These are phyloP conservation scores for Aspergillus brunneoviolaceus DNA, from an alignment of 2,329 filamentous ascomycete genomes.

Conservation along the genomic window DNA sequence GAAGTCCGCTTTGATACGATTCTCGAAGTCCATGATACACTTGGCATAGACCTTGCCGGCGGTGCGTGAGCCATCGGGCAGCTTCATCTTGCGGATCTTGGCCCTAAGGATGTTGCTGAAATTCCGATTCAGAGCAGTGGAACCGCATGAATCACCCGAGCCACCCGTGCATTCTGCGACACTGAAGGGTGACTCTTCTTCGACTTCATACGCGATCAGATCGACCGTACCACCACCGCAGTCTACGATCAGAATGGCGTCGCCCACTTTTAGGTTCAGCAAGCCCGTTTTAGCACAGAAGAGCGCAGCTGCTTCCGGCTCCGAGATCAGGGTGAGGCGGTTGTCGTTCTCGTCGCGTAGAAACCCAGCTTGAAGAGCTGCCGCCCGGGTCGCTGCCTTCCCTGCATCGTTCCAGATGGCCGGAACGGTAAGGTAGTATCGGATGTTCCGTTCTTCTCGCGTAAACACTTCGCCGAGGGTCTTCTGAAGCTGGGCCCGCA, in stretches of 20 bases:
- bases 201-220: conserved; percentile 97
- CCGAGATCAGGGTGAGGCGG: conserved; percentile 87
- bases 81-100: conserved; percentile 99
- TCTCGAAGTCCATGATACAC: conserved; percentile 99
- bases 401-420: conserved; percentile 99
- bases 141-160: conserved; percentile 95
- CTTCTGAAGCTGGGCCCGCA: conserved; percentile 94
- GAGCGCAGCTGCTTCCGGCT: conserved; percentile 93
- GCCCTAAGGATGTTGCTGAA: conserved; percentile 97
- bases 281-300: conserved; percentile 98
- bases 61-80: conserved; percentile 93
- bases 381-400: conserved; percentile 92
- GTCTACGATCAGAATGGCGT: conserved; percentile 96
- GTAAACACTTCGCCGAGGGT: conserved; percentile 97
- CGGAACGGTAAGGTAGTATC: conserved; percentile 97
- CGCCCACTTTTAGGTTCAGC: conserved; percentile 94
- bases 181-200: conserved; percentile 95
- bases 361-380: conserved; percentile 95
- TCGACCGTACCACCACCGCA: conserved; percentile 98
- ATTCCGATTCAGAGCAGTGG: conserved; percentile 95
- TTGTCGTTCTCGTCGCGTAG: conserved; percentile 97
- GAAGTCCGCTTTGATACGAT: conserved; percentile 99
- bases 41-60: conserved; percentile 98
- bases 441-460: conserved; percentile 94
- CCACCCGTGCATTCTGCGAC: conserved; percentile 96